Evolutionary conservation across 805 yeast genomes (phyloP).

Genomic region (Lipomyces anomalus): DNA sequence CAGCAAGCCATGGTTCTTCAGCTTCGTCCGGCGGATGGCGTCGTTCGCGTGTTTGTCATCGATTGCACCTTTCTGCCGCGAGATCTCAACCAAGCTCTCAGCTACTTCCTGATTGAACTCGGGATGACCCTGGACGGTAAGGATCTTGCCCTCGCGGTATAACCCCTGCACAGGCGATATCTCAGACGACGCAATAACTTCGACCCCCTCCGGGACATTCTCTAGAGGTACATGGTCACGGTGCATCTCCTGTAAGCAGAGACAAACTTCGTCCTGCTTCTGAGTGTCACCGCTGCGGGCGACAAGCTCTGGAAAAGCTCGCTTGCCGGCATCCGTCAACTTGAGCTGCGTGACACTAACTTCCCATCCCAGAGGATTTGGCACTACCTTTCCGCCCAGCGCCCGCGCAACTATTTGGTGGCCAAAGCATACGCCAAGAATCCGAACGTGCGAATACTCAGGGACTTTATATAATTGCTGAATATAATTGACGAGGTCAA

Average conservation of each 20-base stretch:
- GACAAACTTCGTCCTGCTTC: conserved; percentile 20
- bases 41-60: conserved; percentile 10
- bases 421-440: conserved; percentile 78
- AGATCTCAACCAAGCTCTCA: conserved; percentile 30
- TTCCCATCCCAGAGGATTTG: conserved; percentile 69
- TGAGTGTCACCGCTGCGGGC: conserved; percentile 22
- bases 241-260: conserved; percentile 52
- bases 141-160: conserved; percentile 43
- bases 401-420: conserved; percentile 73
- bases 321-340: conserved; percentile 35
- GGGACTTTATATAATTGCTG: conserved; percentile 1
- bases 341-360: conserved; percentile 51
- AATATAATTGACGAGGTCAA: conserved; percentile 31
- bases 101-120: conserved; percentile 48
- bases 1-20: conserved; percentile 39
- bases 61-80: conserved; percentile 4
- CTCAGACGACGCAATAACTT: conserved; percentile 49
- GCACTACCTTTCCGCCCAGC: conserved; percentile 53
- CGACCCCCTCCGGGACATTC: conserved; percentile 28
- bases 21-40: conserved; percentile 30
- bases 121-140: conserved; percentile 88
- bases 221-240: conserved; percentile 54
- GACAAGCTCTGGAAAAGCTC: conserved; percentile 33
- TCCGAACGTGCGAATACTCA: conserved; percentile 2
- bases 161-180: conserved; percentile 65